These are phyloP conservation scores for Picochlorum sp. DNA, from an alignment of 139 green algal species.

Conservation along the genomic window DNA sequence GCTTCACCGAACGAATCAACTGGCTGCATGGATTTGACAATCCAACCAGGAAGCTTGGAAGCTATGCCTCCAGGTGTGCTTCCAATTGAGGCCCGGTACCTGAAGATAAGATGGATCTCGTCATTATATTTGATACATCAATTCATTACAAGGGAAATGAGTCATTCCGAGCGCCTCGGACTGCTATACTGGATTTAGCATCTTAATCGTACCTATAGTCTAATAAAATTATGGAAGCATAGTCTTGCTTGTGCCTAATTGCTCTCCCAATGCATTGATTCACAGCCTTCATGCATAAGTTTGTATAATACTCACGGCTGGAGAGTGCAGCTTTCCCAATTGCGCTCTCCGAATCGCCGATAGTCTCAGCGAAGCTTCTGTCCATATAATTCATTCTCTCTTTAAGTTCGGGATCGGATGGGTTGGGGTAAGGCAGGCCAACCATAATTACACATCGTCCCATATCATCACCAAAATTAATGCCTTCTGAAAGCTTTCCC, in stretches of 20 bases:
- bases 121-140: neutral
- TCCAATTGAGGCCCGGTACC: too few relatives aligned
- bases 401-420: constrained; percentile 75
- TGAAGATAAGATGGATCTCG: too few relatives aligned
- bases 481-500: constrained; percentile 91
- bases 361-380: constrained; percentile 10
- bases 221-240: constrained; percentile 80
- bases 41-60: constrained; percentile 65
- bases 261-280: constrained; percentile 93
- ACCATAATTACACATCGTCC: constrained; percentile 88
- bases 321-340: too few relatives aligned
- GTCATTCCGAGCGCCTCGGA: too few relatives aligned
- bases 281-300: constrained; percentile 78
- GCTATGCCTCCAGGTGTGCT: constrained; percentile 10
- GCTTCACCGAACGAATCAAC: constrained; percentile 28
- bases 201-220: constrained; percentile 61
- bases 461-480: constrained; percentile 97
- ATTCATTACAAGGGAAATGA: too few relatives aligned
- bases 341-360: neutral
- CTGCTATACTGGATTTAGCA: too few relatives aligned
- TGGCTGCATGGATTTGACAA: constrained; percentile 39
- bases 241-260: constrained; percentile 73
- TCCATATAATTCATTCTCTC: constrained; percentile 82
- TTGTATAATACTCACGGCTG: constrained; percentile 73
- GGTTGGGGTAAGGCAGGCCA: constrained; percentile 91